These are phyloP conservation scores for Pleurotus djamor DNA, from an alignment of 768 basidiomycete genomes.

Conservation along the genomic window DNA sequence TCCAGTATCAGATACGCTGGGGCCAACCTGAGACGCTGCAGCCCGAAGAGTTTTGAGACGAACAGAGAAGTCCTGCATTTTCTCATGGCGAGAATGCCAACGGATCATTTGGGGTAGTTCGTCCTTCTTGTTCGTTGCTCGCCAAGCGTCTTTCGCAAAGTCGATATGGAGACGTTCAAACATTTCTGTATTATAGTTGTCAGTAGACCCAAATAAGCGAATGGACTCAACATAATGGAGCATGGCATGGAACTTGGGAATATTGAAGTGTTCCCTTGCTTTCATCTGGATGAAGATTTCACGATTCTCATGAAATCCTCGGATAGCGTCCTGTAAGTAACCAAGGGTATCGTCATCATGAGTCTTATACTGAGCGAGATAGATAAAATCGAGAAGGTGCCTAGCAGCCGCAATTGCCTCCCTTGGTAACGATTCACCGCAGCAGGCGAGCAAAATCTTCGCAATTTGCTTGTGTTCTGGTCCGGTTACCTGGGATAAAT, in stretches of 20 bases:
- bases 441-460: no score
- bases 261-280: no score
- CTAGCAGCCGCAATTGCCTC: no score
- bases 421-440: no score
- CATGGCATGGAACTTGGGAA: slow-evolving; percentile 29
- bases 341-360: slow-evolving; percentile 12
- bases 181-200: slow-evolving; percentile 13
- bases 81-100: slow-evolving; percentile 34
- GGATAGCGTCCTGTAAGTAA: slow-evolving; percentile 9
- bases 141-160: slow-evolving; percentile 27
- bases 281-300: no score
- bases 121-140: slow-evolving; percentile 21
- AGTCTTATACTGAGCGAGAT: slow-evolving; percentile 10
- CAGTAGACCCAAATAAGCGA: slow-evolving; percentile 8
- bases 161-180: slow-evolving; percentile 11
- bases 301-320: slow-evolving; percentile 24
- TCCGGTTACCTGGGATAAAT: no score
- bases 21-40: no score
- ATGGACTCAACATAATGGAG: slow-evolving; percentile 18
- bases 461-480: no score
- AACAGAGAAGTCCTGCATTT: no score
- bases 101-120: slow-evolving; percentile 34
- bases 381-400: slow-evolving; percentile 23
- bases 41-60: no score
- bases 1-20: no score